These are phyloP conservation scores for Rhododendron griersonianum DNA, from an alignment of 148 eudicot species.

Conservation along the genomic window DNA sequence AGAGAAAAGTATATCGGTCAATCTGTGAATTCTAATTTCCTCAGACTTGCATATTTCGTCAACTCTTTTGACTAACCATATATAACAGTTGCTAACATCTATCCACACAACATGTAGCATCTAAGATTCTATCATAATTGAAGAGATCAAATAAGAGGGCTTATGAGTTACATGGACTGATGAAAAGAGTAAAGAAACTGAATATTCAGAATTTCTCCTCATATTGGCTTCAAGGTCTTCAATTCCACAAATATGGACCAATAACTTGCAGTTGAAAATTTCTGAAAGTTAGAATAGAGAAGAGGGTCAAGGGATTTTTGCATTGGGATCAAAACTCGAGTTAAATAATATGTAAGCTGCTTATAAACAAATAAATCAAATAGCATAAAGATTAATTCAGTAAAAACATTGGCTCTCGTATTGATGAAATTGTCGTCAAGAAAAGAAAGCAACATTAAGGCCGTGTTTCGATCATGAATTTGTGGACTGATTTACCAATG, in stretches of 20 bases:
- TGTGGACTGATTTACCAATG: background rate
- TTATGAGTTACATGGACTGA: too few species aligned
- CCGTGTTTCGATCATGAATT: background rate
- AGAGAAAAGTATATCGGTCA: background rate
- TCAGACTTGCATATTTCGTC: background rate
- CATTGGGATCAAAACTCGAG: background rate
- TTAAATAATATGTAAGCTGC: background rate
- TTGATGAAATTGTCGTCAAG: background rate
- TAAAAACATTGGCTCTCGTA: background rate
- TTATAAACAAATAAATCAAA: background rate
- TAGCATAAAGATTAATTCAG: too few species aligned
- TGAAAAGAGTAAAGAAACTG: background rate
- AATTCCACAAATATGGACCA: too few species aligned
- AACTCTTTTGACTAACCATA: background rate
- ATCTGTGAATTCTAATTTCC: background rate
- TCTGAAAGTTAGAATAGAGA: too few species aligned
- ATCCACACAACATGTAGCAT: background rate
- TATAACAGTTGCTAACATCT: background rate
- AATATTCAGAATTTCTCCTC: background rate
- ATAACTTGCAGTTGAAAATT: too few species aligned
- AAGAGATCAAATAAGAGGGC: background rate
- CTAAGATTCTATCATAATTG: background rate
- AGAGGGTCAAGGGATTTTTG: background rate
- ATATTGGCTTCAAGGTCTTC: background rate
- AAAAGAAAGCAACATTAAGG: background rate